phyloP scores from a whole-genome alignment of 495 filamentous ascomycete genomes.

The Thermothielavioides terrestris region DNA sequence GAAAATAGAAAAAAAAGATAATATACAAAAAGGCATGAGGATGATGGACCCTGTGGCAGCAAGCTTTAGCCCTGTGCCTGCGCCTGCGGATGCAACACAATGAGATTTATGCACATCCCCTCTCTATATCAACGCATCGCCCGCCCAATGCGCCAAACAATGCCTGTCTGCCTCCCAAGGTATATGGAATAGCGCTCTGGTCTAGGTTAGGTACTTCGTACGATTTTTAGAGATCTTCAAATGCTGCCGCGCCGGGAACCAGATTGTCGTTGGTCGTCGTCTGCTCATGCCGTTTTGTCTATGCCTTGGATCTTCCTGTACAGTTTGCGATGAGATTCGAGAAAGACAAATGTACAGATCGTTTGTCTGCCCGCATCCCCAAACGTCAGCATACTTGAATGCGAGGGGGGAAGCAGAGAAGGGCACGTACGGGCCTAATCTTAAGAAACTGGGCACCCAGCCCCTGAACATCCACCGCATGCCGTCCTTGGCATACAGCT shows the following conservation, averaged over 20 bases:
- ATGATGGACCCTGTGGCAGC: too few relatives aligned
- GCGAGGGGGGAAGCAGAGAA: neutral
- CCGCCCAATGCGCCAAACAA: neutral
- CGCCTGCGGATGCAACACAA: slow-evolving; percentile 2
- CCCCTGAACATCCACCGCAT: slow-evolving; percentile 87
- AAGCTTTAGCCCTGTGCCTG: too few relatives aligned
- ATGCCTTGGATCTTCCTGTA: slow-evolving; percentile 46
- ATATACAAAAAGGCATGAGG: too few relatives aligned
- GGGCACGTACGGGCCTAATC: slow-evolving; percentile 60
- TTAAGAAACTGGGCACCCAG: slow-evolving; percentile 95
- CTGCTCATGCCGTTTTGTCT: slow-evolving; percentile 14
- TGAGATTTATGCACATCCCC: neutral
- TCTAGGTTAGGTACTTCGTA: neutral
- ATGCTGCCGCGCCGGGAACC: neutral
- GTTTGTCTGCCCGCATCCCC: slow-evolving; percentile 58
- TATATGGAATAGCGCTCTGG: neutral
- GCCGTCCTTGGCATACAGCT: slow-evolving; percentile 71
- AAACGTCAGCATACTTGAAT: neutral
- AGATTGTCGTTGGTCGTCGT: neutral
- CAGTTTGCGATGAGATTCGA: slow-evolving; percentile 80
- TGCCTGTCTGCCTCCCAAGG: neutral
- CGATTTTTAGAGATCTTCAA: too few relatives aligned
- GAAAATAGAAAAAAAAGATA: too few relatives aligned
- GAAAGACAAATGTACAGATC: slow-evolving; percentile 87
- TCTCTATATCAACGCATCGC: neutral